Base-by-base conservation (phyloP, 768 basidiomycete species). In the Podaxis sp. region DNA sequence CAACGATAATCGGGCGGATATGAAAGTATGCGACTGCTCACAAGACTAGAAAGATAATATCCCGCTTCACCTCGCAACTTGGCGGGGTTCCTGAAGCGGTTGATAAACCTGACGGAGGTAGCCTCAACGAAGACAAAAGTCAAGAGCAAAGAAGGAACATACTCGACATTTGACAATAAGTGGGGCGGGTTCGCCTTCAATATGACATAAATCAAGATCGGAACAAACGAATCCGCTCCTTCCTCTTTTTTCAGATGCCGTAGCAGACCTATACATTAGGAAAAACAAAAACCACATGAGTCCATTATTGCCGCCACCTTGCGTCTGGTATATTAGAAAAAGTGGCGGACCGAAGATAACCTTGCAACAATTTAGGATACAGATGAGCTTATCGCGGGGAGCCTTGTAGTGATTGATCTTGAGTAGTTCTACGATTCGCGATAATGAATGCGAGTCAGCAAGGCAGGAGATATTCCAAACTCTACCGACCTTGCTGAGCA, bases 381-480 rank as follows among this genome's bases (percentile, higher is more conserved):
- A 98, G 58, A 99, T 98, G 55, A 98, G 78, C 75, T 99, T 99
- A 74, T 99, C 97, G 46, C 97, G 82, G 6, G 97, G 97, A 9
- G 97, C 97, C 72, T 98, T 98, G 79, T 98, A 99, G 70, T 98
- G 95, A 68, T 97, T 98, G 63, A 99, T 89, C 80, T 98, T 98
- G 66, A 94, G 73, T 46, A 99, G 78, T 73, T 99, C 97, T 93
- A 68, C 38, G 35, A 21, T 3, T 11, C 10, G 13, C 32, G 13
- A 23, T 27, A 7, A 13, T 48, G 18, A 27, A 21, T 48, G 11
- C 27, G 21, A 11, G 47, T 5, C 2, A 10, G 11, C 50, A 35
- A 28, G n/a, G 60, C 3, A 9, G 18, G 32, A 50, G 38, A 35
- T 42, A 16, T 32, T 1, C 32, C 32, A 32, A 9, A 32, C 9